These are phyloP conservation scores for Cladosporium austrohemisphaericum DNA, from an alignment of 2,329 filamentous ascomycete genomes.

Conservation along the genomic window DNA sequence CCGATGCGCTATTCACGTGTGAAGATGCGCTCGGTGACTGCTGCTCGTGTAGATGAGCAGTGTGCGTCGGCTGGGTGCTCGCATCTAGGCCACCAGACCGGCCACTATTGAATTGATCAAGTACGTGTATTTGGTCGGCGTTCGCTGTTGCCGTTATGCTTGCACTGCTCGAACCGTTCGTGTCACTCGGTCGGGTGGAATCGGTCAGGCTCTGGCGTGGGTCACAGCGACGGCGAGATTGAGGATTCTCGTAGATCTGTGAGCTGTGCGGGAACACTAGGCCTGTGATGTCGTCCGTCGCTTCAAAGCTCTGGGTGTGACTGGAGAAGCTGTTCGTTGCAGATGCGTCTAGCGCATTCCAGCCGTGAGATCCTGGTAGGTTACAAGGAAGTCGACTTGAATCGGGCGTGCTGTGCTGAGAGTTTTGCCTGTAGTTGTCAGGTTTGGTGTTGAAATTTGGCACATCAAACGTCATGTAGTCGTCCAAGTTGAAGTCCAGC, in stretches of 20 bases:
- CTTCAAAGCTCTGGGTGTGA: background rate
- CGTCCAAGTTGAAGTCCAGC: conserved; percentile 22
- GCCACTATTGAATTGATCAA: too few relatives aligned
- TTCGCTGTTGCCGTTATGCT: background rate
- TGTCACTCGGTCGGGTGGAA: background rate
- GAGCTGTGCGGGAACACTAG: background rate
- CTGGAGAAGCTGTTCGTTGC: background rate
- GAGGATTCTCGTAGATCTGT: background rate
- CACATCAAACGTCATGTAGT: conserved; percentile 14
- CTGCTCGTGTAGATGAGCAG: conserved; percentile 20
- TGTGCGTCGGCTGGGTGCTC: conserved; percentile 21
- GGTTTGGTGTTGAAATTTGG: background rate
- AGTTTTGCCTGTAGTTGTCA: conserved; percentile 3
- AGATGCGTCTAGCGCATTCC: background rate
- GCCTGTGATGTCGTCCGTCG: background rate
- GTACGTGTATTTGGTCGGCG: too few relatives aligned
- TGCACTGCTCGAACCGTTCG: too few relatives aligned
- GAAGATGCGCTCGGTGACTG: background rate
- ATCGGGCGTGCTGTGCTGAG: background rate
- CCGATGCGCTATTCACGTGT: background rate
- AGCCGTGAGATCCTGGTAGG: background rate
- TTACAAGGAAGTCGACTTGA: background rate
- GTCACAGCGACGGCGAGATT: conserved; percentile 5
- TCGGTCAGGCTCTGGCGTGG: background rate
- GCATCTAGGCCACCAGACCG: conserved; percentile 10